Conservation (phyloP, 1,284 basidiomycete genomes). For the Schizophyllum commune region DNA sequence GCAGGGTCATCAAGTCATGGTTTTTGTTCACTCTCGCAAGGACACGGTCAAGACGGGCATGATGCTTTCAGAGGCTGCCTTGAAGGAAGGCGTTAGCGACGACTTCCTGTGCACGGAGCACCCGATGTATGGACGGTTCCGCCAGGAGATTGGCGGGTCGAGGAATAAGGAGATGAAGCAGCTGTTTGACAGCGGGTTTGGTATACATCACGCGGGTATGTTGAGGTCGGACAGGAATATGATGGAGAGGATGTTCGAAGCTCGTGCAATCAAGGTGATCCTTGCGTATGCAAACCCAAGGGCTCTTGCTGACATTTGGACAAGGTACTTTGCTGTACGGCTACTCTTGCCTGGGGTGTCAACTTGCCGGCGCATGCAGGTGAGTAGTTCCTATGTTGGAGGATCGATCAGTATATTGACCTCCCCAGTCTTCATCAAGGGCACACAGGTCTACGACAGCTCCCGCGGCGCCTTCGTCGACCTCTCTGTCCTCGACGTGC, state of each 20-base stretch:
- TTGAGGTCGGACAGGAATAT: constrained; percentile 89
- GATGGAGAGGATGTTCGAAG: constrained; percentile 94
- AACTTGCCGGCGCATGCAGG: constrained; percentile 98
- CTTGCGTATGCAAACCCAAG: too few species aligned
- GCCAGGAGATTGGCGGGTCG: constrained; percentile 72
- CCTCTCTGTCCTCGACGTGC: constrained; percentile 90
- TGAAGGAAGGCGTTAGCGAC: constrained; percentile 66
- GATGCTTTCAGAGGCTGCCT: constrained; percentile 78
- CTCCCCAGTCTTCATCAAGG: constrained; percentile 85
- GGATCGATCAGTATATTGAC: constrained; percentile 1
- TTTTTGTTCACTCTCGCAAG: constrained; percentile 98
- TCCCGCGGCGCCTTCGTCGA: constrained; percentile 87
- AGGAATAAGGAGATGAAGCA: constrained; percentile 97
- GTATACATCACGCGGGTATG: constrained; percentile 99
- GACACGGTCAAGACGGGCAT: constrained; percentile 95
- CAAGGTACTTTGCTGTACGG: constrained; percentile 98
- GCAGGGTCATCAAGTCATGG: constrained; percentile 97
- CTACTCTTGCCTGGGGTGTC: constrained; percentile 98
- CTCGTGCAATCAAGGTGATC: constrained; percentile 89
- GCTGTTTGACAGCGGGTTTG: constrained; percentile 89
- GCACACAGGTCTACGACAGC: constrained; percentile 94
- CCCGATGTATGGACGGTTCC: constrained; percentile 70
- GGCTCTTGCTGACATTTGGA: background rate
- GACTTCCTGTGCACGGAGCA: constrained; percentile 79
- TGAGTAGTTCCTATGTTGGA: constrained; percentile 22